A percentile compares a stretch with the other conserved stretches of the same genome.
These are phyloP conservation scores for Perilla frutescens DNA, from an alignment of 257 asterid species.

Conservation along the genomic window DNA sequence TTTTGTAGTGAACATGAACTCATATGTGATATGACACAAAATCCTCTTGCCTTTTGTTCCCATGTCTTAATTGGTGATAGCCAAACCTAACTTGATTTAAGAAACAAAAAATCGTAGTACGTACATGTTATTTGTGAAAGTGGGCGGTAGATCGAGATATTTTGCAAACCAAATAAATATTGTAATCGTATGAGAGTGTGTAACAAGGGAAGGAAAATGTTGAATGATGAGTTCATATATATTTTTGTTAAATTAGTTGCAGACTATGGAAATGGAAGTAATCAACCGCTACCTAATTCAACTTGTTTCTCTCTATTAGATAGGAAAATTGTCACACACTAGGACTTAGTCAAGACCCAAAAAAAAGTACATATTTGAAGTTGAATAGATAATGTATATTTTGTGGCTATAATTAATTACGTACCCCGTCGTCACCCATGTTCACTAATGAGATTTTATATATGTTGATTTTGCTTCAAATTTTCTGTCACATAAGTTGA, in stretches of 20 bases:
- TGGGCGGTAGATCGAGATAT: too few relatives aligned
- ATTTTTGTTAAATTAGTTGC: conserved; percentile 9
- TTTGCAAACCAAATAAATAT: too few relatives aligned
- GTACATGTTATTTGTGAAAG: too few relatives aligned
- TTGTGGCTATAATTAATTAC: background rate
- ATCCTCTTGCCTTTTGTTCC: too few relatives aligned
- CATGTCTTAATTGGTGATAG: too few relatives aligned
- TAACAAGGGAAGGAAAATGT: too few relatives aligned
- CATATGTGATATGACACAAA: too few relatives aligned
- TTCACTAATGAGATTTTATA: background rate
- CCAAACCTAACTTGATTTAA: too few relatives aligned
- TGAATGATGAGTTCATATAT: too few relatives aligned
- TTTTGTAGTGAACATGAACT: too few relatives aligned
- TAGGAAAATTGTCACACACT: conserved; percentile 4
- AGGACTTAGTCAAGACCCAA: conserved; percentile 9
- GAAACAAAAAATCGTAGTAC: too few relatives aligned
- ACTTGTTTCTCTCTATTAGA: background rate
- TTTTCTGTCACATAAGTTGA: conserved; percentile 20
- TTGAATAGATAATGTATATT: background rate
- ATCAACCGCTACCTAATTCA: conserved; percentile 34
- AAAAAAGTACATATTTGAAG: conserved; percentile 9
- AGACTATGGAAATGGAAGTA: background rate
- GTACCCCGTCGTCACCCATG: conserved; percentile 27
- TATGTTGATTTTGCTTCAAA: background rate
- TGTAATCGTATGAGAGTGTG: too few relatives aligned